phyloP scores from a whole-genome alignment of 768 basidiomycete species.

The Termitomyces sp. region DNA sequence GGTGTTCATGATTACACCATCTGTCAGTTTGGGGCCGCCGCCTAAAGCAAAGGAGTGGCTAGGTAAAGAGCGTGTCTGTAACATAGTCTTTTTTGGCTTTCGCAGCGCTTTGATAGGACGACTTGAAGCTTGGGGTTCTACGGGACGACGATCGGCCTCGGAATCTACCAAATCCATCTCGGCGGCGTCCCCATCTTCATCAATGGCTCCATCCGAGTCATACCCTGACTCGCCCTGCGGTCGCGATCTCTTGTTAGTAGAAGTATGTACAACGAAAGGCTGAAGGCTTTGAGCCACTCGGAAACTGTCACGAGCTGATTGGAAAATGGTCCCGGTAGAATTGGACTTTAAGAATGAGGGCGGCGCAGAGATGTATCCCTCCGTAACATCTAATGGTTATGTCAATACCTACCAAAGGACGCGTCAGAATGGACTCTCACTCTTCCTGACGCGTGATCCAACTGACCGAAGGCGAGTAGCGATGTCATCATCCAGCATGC shows the following conservation, averaged over 20 bases:
- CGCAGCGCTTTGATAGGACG: slow-evolving; percentile 37
- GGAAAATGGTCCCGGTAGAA: slow-evolving; percentile 39
- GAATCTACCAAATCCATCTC: slow-evolving; percentile 5
- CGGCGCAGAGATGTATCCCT: slow-evolving; percentile 46
- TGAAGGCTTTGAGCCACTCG: slow-evolving; percentile 32
- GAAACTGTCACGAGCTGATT: slow-evolving; percentile 50
- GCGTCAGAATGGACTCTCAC: slow-evolving; percentile 28
- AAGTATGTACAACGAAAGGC: slow-evolving; percentile 10
- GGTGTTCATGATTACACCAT: slow-evolving; percentile 9
- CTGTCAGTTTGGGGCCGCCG: slow-evolving; percentile 5
- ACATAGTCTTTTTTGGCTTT: slow-evolving; percentile 25
- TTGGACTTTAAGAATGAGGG: slow-evolving; percentile 35
- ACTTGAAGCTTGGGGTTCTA: background rate
- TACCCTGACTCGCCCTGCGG: slow-evolving; percentile 22
- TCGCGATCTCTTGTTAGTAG: slow-evolving; percentile 30
- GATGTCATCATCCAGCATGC: slow-evolving; percentile 42
- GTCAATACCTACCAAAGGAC: slow-evolving; percentile 16
- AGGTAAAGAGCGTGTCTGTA: slow-evolving; percentile 33
- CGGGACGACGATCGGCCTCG: slow-evolving; percentile 4
- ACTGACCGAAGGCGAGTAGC: slow-evolving; percentile 48
- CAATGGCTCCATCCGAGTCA: slow-evolving; percentile 21
- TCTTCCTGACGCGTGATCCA: slow-evolving; percentile 54
- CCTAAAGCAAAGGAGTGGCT: slow-evolving; percentile 15
- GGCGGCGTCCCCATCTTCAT: slow-evolving; percentile 11
- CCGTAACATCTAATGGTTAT: slow-evolving; percentile 43